Evolutionary conservation across 2,329 filamentous ascomycete species (phyloP).

Genomic region (Aureobasidium sp.): DNA sequence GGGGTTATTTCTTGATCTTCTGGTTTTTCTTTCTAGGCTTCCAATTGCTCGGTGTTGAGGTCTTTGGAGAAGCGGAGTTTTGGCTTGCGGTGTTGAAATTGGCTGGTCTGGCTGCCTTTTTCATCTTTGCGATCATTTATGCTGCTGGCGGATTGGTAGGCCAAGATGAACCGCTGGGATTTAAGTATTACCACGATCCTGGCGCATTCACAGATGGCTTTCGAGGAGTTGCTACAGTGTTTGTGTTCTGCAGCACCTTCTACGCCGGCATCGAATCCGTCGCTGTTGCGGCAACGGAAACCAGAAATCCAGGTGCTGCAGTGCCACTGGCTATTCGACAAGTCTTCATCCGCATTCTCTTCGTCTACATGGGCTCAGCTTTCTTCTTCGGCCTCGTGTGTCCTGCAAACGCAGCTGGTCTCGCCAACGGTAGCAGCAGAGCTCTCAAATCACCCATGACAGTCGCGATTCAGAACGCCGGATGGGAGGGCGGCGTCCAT

Average conservation of each 20-base stretch:
- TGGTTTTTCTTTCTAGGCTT: constrained; percentile 34
- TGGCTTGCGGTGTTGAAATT: constrained; percentile 38
- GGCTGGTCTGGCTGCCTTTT: constrained; percentile 31
- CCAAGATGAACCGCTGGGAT: constrained; percentile 24
- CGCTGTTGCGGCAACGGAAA: constrained; percentile 47
- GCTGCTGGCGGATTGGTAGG: constrained; percentile 26
- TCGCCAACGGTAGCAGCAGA: constrained; percentile 55
- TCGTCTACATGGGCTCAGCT: constrained; percentile 63
- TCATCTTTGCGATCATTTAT: constrained; percentile 36
- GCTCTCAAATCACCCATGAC: constrained; percentile 68
- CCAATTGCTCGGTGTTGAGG: constrained; percentile 35
- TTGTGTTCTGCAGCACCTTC: constrained; percentile 38
- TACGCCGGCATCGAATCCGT: constrained; percentile 48
- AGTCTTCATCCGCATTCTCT: constrained; percentile 29
- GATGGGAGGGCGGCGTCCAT: constrained; percentile 65
- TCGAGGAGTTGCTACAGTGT: constrained; percentile 35
- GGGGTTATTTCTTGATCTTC: constrained; percentile 37
- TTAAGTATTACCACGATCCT: constrained; percentile 34
- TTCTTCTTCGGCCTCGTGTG: constrained; percentile 71
- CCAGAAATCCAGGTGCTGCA: constrained; percentile 43
- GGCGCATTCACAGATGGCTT: constrained; percentile 36
- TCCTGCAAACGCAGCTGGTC: constrained; percentile 57
- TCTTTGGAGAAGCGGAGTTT: constrained; percentile 39
- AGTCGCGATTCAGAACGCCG: constrained; percentile 64
- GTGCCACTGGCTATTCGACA: constrained; percentile 28